phyloP scores from a whole-genome alignment of 805 yeast species.

The Dipodascopsis tothii region DNA sequence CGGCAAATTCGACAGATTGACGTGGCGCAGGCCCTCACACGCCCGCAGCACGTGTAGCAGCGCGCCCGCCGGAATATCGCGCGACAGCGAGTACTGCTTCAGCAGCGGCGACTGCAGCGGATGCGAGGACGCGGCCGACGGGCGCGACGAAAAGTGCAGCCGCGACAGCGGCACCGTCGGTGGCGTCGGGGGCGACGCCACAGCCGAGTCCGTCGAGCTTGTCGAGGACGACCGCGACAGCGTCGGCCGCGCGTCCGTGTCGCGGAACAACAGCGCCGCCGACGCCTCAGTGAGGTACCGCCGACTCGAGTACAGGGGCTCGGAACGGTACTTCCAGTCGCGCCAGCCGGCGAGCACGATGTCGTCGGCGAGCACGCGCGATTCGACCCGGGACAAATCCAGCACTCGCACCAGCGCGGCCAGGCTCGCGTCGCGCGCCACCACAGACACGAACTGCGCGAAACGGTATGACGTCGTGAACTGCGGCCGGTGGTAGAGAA shows the following conservation, averaged over 20 bases:
- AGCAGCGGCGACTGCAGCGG: constrained; percentile 40
- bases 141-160: not conserved
- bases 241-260: constrained; percentile 3
- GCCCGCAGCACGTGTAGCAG: constrained; percentile 58
- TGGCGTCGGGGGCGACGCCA: too few species aligned
- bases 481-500: constrained; percentile 45
- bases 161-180: constrained; percentile 2
- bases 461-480: constrained; percentile 69
- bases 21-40: constrained; percentile 51
- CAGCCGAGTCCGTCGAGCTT: constrained; percentile 38
- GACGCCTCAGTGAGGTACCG: not conserved
- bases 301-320: constrained; percentile 38
- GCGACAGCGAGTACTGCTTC: constrained; percentile 54
- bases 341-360: constrained; percentile 69
- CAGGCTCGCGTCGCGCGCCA: constrained; percentile 49
- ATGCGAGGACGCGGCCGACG: constrained; percentile 37
- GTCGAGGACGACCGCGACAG: not conserved
- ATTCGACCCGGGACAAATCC: constrained; percentile 47
- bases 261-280: not conserved
- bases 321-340: constrained; percentile 77
- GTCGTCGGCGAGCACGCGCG: constrained; percentile 11
- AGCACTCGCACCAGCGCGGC: constrained; percentile 50
- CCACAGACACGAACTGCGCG: constrained; percentile 67
- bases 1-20: constrained; percentile 57
- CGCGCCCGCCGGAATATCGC: constrained; percentile 74